Percentiles rank a stretch among this genome's conserved stretches.
Evolutionary conservation across 2,329 filamentous ascomycete genomes (phyloP).

Genomic region (Chaetomium globosum): DNA sequence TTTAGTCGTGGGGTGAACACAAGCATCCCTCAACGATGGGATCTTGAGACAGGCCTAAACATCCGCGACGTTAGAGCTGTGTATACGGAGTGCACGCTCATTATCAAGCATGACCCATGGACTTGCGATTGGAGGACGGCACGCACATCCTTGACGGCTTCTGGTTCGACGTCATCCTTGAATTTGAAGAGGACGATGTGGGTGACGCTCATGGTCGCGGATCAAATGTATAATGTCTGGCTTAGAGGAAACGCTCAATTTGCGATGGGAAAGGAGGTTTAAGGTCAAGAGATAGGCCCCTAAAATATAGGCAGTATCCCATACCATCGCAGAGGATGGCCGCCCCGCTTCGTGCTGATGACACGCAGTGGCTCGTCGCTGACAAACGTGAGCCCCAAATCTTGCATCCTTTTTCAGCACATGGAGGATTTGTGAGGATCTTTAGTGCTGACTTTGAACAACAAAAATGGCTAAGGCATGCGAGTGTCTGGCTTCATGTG

Average conservation of each 20-base stretch:
- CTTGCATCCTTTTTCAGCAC: too few relatives aligned
- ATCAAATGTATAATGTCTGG: background rate
- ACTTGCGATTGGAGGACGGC: background rate
- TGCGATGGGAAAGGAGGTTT: background rate
- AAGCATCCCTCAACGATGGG: constrained; percentile 57
- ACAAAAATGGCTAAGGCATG: background rate
- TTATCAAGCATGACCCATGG: background rate
- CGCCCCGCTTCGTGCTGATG: background rate
- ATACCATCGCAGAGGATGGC: background rate
- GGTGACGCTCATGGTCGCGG: constrained; percentile 13
- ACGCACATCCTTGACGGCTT: constrained; percentile 41
- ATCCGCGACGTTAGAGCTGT: background rate
- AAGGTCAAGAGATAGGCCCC: background rate
- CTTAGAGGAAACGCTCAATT: background rate
- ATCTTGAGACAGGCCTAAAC: constrained; percentile 40
- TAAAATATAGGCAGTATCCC: background rate
- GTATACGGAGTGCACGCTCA: background rate
- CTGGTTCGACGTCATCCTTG: constrained; percentile 31
- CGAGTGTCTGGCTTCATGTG: background rate
- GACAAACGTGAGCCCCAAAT: too few relatives aligned
- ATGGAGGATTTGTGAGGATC: too few relatives aligned
- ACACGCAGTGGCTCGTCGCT: too few relatives aligned
- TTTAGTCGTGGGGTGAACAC: constrained; percentile 61
- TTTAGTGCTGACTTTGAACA: background rate
- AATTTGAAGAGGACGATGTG: constrained; percentile 27